Evolutionary conservation across 2,329 filamentous ascomycete genomes (phyloP).

Genomic region (Catunica adiposa): DNA sequence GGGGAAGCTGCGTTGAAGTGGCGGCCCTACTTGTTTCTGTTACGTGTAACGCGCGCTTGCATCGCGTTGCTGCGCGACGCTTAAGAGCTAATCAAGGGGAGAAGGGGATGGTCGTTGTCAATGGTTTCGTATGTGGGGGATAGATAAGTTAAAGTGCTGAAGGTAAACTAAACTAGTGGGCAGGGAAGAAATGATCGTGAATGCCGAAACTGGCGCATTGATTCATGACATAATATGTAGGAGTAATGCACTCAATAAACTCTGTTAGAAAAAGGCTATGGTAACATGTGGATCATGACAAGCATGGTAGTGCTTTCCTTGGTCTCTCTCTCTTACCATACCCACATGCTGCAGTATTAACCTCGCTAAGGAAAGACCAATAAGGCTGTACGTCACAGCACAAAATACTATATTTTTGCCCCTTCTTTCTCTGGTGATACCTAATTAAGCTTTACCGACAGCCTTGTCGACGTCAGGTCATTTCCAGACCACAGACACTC

Average conservation of each 20-base stretch:
- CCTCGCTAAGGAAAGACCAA: background rate
- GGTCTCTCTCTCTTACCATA: background rate
- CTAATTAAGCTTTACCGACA: background rate
- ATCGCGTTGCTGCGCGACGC: conserved; percentile 11
- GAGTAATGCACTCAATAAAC: too few relatives aligned
- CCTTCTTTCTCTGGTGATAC: background rate
- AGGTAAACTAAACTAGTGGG: background rate
- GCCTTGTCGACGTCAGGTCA: background rate
- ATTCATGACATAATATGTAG: background rate
- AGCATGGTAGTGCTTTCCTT: too few relatives aligned
- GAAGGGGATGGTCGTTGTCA: background rate
- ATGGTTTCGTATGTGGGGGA: background rate
- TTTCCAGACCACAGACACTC: background rate
- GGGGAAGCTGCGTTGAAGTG: background rate
- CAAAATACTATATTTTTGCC: background rate
- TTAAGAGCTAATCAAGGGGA: conserved; percentile 1
- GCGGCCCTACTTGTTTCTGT: background rate
- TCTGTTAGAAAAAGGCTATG: background rate
- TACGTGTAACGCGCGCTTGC: background rate
- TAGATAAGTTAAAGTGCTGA: too few relatives aligned
- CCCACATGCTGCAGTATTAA: background rate
- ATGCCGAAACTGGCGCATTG: background rate
- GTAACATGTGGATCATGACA: too few relatives aligned
- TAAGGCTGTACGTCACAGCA: background rate
- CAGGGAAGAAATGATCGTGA: background rate